Evolutionary conservation across 495 filamentous ascomycete genomes (phyloP).

Genomic region (Xylaria scruposa): DNA sequence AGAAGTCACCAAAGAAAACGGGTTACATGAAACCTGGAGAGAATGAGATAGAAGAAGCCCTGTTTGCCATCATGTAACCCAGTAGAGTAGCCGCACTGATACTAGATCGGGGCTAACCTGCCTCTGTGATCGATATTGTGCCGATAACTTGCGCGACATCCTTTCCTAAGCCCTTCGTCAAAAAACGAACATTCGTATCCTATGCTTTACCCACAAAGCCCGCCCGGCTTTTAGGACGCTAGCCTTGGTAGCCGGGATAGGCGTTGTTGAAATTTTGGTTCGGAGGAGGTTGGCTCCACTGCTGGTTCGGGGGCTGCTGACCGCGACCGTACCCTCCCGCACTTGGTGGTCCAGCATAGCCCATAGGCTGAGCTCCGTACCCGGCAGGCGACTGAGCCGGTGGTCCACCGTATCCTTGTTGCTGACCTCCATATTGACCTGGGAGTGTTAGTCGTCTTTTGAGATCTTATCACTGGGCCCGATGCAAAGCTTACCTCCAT

Average conservation of each 20-base stretch:
- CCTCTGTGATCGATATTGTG: conserved; percentile 18
- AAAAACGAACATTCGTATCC: conserved; percentile 19
- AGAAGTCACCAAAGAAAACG: conserved; percentile 34
- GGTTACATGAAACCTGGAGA: conserved; percentile 33
- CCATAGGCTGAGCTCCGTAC: conserved; percentile 69
- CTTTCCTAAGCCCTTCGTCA: conserved; percentile 21
- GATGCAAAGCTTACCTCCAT: conserved; percentile 72
- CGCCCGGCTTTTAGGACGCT: conserved; percentile 28
- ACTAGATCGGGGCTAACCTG: conserved; percentile 21
- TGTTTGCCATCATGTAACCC: conserved; percentile 32
- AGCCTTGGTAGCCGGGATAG: conserved; percentile 67
- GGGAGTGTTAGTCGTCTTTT: conserved; percentile 34
- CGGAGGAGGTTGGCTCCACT: conserved; percentile 72
- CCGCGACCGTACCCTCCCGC: conserved; percentile 85
- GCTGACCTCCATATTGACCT: conserved; percentile 60
- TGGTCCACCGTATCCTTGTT: conserved; percentile 57
- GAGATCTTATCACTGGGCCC: conserved; percentile 42
- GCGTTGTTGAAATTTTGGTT: conserved; percentile 64
- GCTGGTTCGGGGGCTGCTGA: conserved; percentile 73
- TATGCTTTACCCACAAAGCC: neutral
- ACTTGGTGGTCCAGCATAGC: conserved; percentile 67
- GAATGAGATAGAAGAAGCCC: conserved; percentile 34
- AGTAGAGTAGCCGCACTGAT: conserved; percentile 28
- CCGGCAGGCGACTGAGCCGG: conserved; percentile 65
- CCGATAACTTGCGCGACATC: conserved; percentile 17